Evolutionary conservation across 176 grass and related monocot species (phyloP), one percentile per base, ranked within the genome.

Genomic region (sorghum (Sorghum bicolor)): DNA sequence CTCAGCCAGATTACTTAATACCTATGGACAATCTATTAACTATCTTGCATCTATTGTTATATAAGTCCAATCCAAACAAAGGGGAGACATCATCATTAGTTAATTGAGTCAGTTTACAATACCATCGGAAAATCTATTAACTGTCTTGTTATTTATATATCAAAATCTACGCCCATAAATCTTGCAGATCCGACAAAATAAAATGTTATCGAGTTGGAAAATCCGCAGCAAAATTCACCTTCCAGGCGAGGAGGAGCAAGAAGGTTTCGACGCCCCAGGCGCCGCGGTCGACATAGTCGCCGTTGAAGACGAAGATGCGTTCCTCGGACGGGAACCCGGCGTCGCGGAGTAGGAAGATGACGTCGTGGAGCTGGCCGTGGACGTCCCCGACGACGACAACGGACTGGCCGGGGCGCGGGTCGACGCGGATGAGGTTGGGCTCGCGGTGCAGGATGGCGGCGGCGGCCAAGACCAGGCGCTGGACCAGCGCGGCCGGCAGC

Each of bases 281-380:
- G 10, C 96, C 96, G 17, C 96, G 89, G 61, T 99, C 96, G 8
- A 99, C 93, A 72, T 99, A 99, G 48, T 99, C 96, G 4, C 96
- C 96, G 43, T 99, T 99, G 72, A 99, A 99, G 53, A 99, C 93
- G 62, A 99, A 99, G 74, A 96, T 33, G 2, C 93, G 96, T 1
- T 90, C 88, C 76, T 99, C 89, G 12, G 85, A 89, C 1, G 96
- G 96, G 80, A 94, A 94, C 4, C 96, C 96, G 0, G 96, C 91
- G 74, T 99, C 89, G 73, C 78, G 87, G 65, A 99, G 87, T 47
- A 99, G 75, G 94, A 96, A 99, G 25, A 99, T 85, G 38, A 96
- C 93, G 65, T 99, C 93, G 85, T 99, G 96, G 50, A 99, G 84
- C 96, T 99, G 96, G 24, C 96, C 96, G 64, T 99, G 96, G 37